Evolutionary conservation across 225 moss, liverwort and hornwort species (phyloP).

Genomic region (Sphagnum contortum): DNA sequence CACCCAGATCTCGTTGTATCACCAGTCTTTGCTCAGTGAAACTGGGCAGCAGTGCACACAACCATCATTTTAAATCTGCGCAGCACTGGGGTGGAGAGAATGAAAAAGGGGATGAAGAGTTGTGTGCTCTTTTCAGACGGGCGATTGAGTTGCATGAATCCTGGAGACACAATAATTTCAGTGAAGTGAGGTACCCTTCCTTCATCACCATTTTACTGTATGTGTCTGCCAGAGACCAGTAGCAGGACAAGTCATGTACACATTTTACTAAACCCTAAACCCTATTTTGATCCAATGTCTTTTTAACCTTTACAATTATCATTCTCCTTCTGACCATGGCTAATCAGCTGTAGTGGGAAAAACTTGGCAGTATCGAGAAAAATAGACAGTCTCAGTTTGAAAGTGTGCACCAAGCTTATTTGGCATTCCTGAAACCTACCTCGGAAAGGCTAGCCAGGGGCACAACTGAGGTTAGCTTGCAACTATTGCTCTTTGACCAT

Average conservation of each 20-base stretch:
- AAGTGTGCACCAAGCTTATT: constrained; percentile 46
- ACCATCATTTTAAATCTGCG: constrained; percentile 7
- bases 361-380: constrained; percentile 8
- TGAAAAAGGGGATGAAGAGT: constrained; percentile 21
- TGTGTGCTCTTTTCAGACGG: constrained; percentile 48
- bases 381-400: constrained; percentile 15
- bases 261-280: too few species aligned
- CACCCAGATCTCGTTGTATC: constrained; percentile 40
- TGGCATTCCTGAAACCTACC: constrained; percentile 45
- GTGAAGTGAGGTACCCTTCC: too few species aligned
- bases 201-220: too few species aligned
- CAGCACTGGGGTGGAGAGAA: constrained; percentile 13
- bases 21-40: constrained; percentile 12
- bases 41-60: constrained; percentile 9
- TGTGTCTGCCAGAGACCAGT: too few species aligned
- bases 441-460: constrained; percentile 78
- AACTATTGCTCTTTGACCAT: not conserved
- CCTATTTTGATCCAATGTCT: too few species aligned
- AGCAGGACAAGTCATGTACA: too few species aligned
- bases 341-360: too few species aligned
- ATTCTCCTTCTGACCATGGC: too few species aligned
- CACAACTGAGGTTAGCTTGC: constrained; percentile 53
- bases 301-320: too few species aligned
- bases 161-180: constrained; percentile 34
- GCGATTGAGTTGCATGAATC: constrained; percentile 41